A percentile compares a stretch with the other conserved stretches of the same genome.
Evolutionary conservation across 164 flowering plant species (phyloP).

Genomic region (Houttuynia cordata): DNA sequence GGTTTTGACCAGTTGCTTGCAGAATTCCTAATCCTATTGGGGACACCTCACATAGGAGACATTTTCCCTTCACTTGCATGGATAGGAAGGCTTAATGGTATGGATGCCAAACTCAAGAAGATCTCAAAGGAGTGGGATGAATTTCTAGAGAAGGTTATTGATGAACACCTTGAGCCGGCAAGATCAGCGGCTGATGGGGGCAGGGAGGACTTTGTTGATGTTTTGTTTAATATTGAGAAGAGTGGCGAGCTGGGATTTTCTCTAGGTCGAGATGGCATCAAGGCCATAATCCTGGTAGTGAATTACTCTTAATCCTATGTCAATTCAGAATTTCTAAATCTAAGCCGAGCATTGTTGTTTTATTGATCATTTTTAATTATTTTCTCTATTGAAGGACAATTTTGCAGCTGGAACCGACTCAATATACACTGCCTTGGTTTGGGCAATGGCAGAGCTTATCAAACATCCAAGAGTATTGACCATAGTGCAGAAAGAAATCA

Average conservation of each 20-base stretch:
- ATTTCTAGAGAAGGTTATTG: slow-evolving; percentile 7
- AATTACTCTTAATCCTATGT: not conserved
- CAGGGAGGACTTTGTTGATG: slow-evolving; percentile 1
- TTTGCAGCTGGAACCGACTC: slow-evolving; percentile 31
- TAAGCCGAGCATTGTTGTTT: not conserved
- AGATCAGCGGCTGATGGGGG: not conserved
- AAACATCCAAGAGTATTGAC: slow-evolving; percentile 21
- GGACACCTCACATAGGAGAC: slow-evolving; percentile 8
- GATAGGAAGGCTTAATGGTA: slow-evolving; percentile 10
- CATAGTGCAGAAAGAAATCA: slow-evolving; percentile 17
- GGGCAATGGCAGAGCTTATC: slow-evolving; percentile 34
- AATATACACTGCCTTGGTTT: slow-evolving; percentile 12
- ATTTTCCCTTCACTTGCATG: slow-evolving; percentile 14
- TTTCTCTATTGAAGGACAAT: too few relatives aligned
- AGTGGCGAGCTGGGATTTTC: not conserved
- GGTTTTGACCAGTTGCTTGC: not conserved
- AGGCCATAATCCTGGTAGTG: not conserved
- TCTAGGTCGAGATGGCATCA: not conserved
- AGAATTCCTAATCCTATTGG: slow-evolving; percentile 8
- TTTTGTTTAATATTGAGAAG: slow-evolving; percentile 5
- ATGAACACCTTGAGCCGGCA: not conserved
- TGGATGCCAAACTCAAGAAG: slow-evolving; percentile 6
- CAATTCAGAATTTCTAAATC: not conserved
- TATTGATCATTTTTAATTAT: not conserved
- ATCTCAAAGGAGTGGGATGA: slow-evolving; percentile 1